Conservation (phyloP, 192 early-diverging fungal species). For the Coemansia sp. region DNA sequence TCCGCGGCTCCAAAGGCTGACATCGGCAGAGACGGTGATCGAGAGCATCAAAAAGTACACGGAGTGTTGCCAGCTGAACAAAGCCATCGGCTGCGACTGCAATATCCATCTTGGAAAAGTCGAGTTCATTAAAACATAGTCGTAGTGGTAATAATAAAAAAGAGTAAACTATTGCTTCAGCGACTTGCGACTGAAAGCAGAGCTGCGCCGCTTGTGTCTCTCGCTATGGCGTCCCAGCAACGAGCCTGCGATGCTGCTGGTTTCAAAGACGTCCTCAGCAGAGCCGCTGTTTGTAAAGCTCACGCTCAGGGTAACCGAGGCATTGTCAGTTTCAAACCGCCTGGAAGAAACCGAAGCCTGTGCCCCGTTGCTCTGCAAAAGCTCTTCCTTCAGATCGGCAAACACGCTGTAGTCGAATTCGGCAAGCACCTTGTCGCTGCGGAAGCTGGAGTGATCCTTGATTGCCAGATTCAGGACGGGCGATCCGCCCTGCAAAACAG, state of each 20-base stretch:
- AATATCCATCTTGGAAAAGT: neutral
- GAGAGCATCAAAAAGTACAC: neutral
- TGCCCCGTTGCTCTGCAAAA: slow-evolving; percentile 24
- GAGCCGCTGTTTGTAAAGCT: slow-evolving; percentile 26
- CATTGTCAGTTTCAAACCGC: slow-evolving; percentile 18
- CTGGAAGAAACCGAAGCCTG: slow-evolving; percentile 1
- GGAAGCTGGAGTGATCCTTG: slow-evolving; percentile 55
- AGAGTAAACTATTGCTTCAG: slow-evolving; percentile 5
- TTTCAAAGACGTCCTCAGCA: slow-evolving; percentile 19
- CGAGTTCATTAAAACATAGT: neutral
- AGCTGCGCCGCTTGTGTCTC: slow-evolving; percentile 40
- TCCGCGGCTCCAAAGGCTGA: neutral
- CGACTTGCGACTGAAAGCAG: slow-evolving; percentile 52
- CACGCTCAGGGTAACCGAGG: slow-evolving; percentile 15
- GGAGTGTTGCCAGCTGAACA: neutral
- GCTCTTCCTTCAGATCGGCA: slow-evolving; percentile 34
- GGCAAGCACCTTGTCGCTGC: slow-evolving; percentile 44
- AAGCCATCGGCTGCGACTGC: neutral
- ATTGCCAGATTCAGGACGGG: slow-evolving; percentile 27
- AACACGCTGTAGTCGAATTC: slow-evolving; percentile 31
- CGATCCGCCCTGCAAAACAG: slow-evolving; percentile 42
- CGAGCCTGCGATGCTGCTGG: slow-evolving; percentile 32
- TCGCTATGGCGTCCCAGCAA: slow-evolving; percentile 24
- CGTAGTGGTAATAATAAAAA: neutral
- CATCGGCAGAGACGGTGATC: neutral